Percentiles rank a stretch among this genome's conserved stretches.
Conservation (phyloP, 2,329 filamentous ascomycete genomes). For the Bipolaris sorokiniana region DNA sequence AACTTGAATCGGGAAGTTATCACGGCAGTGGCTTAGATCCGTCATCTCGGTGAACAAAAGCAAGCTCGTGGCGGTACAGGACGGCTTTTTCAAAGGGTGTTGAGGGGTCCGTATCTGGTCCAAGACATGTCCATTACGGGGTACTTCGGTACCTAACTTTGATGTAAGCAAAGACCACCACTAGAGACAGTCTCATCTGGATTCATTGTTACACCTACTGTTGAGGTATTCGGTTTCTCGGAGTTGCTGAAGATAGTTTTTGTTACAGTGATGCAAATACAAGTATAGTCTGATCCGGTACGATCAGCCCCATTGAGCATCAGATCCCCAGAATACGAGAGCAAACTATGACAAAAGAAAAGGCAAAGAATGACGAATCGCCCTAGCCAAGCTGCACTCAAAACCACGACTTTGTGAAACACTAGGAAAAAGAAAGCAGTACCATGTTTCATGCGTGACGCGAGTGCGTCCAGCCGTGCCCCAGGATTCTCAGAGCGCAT, state of each 20-base stretch:
- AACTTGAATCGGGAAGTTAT: background rate
- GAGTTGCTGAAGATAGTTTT: background rate
- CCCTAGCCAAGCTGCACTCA: background rate
- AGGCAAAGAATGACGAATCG: background rate
- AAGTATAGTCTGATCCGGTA: background rate
- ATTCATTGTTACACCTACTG: background rate
- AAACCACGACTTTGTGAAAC: background rate
- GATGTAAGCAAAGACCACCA: background rate
- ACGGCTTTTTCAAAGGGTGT: background rate
- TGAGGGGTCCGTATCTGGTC: background rate
- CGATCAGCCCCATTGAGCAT: background rate
- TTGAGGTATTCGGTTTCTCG: background rate
- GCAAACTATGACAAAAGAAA: conserved; percentile 1
- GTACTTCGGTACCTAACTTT: background rate
- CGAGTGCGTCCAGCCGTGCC: background rate
- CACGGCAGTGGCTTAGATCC: background rate
- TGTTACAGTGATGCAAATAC: background rate
- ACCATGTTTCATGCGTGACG: background rate
- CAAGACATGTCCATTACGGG: background rate
- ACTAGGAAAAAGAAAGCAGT: background rate
- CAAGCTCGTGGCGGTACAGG: background rate
- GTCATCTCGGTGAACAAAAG: background rate
- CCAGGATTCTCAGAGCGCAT: background rate
- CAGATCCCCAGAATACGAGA: background rate
- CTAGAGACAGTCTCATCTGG: background rate